Base-by-base conservation (phyloP, 805 yeast genomes). In the Metschnikowia shivogae region DNA sequence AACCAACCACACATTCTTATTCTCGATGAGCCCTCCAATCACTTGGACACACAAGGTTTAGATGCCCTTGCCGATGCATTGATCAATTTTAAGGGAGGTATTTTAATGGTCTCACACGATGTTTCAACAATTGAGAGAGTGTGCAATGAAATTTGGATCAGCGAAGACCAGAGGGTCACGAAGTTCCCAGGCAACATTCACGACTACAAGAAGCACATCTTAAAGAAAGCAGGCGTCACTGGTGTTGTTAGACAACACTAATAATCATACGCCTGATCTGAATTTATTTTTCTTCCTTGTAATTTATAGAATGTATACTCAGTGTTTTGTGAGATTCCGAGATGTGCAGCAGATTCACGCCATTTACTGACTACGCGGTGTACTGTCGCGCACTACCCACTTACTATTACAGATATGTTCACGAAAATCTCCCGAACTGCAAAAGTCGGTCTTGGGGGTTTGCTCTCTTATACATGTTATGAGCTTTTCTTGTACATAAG, bases 21-120 rank as follows among this genome's bases (percentile, higher is more conserved):
- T 59, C 72, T 93, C 54, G 99, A 93, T 75, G 99, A 93, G 77
- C 99, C 99, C 67, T 87, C 97, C 6, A 93, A 93, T 70, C 99
- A 93, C 70, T 81, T 93, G 77, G 99, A 93, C 84, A 92, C 97
- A 7, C 84, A 95, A 30, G 99, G 97, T 78, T 74, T 93, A 59
- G 99, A 93, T 65, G 99, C 99, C 0, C 76, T 93, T 49, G 83
- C 93, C 7, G 95, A 86, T 35, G 98, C 98, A 1, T 74, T 93
- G 62, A 81, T 77, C 50, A 81, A 79, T 49, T 93, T 90, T 76
- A 79, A 88, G 60, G 99, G 99, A 62, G 99, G 99, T 65, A 86
- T 93, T 22, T 75, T 93, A 56, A 89, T 93, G 97, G 99, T 93
- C 47, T 86, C 96, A 42, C 99, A 93, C 77, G 99, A 93, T 74